Percentiles rank a stretch among this genome's conserved stretches.
These are phyloP conservation scores for Podospora sp. DNA, from an alignment of 495 filamentous ascomycete species.

Conservation along the genomic window DNA sequence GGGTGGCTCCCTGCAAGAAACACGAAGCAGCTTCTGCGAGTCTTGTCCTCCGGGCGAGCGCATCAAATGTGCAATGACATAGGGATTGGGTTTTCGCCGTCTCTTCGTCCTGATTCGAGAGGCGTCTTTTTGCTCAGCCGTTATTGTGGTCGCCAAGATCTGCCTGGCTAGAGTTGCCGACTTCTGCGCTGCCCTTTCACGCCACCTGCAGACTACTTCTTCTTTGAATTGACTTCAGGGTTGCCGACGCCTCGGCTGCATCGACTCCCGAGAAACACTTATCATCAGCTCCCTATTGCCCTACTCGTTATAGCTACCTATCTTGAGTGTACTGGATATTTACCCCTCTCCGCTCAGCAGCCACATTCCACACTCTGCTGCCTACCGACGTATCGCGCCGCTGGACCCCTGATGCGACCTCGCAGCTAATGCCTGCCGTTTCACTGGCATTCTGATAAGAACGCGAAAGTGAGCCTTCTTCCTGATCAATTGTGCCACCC, in stretches of 20 bases:
- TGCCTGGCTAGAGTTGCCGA: neutral
- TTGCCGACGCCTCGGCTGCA: neutral
- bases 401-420: neutral
- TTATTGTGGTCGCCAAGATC: neutral
- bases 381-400: conserved; percentile 8
- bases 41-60: neutral
- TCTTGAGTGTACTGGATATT: neutral
- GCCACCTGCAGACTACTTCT: neutral
- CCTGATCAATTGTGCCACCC: neutral
- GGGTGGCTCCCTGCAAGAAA: neutral
- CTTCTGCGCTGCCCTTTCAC: neutral
- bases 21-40: neutral
- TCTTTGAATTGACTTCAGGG: conserved; percentile 1
- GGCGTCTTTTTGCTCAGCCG: neutral
- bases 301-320: neutral
- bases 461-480: neutral
- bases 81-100: neutral
- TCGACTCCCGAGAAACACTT: neutral
- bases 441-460: conserved; percentile 15
- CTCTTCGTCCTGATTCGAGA: neutral
- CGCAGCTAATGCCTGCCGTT: conserved; percentile 17
- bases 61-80: neutral
- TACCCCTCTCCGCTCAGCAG: neutral
- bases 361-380: neutral
- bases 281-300: neutral